Evolutionary conservation across 2,329 filamentous ascomycete species (phyloP), one percentile per base, ranked within the genome.

Genomic region (Neoarthrinium moseri): DNA sequence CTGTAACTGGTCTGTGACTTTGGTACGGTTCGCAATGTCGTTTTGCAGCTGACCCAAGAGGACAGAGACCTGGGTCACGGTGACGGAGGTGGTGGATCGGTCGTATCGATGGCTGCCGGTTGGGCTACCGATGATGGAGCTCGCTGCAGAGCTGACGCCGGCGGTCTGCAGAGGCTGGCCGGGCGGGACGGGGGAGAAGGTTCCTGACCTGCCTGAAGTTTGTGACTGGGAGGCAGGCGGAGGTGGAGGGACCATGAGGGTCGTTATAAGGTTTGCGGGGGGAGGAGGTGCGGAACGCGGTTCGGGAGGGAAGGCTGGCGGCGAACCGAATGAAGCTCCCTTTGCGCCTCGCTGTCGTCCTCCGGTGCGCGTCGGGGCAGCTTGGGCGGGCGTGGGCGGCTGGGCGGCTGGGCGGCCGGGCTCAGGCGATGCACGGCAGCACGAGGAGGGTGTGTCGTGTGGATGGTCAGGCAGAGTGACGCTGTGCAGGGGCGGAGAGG

Each of bases 41-140:
- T 96, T 91, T 68, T 94, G 96, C 64, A 97, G 87, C 26, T 90
- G 91, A 72, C 91, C 94, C 55, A 99, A 80, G 47, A 99, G 81
- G 54, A 99, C 84, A 72, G 94, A 95, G 56, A 97, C 84, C 75
- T 99, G 94, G 55, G 94, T 91, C 61, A 96, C 86, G 59, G 94
- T 91, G 67, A 99, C 94, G 72, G 95, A 96, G 51, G 87, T 87
- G 59, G 97, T 78, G 63, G 85, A 86, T 63, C 70, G 81, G 59
- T 97, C 78, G 63, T 85, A 86, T 63, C 70, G 81, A 55, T 72
- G 74, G 67, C 78, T 78, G 61, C 78, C 56, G 40, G 63, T 83
- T 63, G 79, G 79, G 69, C 80, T 83, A 68, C 71, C 80, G 60
- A 77, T 80, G 70, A 75, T 80, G 58, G 78, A 77, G 67, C 77